These are phyloP conservation scores for Pyronema omphalodes DNA, from an alignment of 495 filamentous ascomycete species.

Conservation along the genomic window DNA sequence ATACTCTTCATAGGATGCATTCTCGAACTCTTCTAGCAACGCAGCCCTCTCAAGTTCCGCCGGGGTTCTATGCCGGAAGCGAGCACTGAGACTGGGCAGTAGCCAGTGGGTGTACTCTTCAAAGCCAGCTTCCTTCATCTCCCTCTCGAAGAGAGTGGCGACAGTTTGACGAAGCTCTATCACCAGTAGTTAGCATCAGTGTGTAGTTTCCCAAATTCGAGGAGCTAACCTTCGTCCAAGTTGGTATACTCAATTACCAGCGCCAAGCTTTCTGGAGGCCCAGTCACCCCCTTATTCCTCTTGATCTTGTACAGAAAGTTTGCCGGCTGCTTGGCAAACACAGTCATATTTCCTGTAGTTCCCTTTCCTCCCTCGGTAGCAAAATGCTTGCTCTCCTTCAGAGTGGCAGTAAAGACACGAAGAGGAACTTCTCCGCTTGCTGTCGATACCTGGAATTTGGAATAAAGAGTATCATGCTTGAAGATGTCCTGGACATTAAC, in stretches of 20 bases:
- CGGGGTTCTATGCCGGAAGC: slow-evolving; percentile 33
- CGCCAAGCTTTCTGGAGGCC: slow-evolving; percentile 35
- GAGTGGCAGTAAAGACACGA: slow-evolving; percentile 47
- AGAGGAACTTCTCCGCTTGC: slow-evolving; percentile 50
- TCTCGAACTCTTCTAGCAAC: slow-evolving; percentile 30
- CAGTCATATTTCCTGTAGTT: slow-evolving; percentile 34
- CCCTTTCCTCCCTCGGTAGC: slow-evolving; percentile 40
- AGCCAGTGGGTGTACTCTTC: slow-evolving; percentile 32
- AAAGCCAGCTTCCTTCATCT: slow-evolving; percentile 28
- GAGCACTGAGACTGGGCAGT: slow-evolving; percentile 31
- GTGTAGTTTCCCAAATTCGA: slow-evolving; percentile 13
- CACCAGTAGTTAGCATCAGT: not conserved
- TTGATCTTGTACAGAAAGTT: slow-evolving; percentile 67
- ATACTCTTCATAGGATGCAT: slow-evolving; percentile 18
- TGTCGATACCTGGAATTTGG: slow-evolving; percentile 72
- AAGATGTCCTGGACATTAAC: slow-evolving; percentile 97
- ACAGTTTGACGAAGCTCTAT: slow-evolving; percentile 36
- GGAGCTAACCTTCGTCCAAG: slow-evolving; percentile 38
- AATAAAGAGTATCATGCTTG: slow-evolving; percentile 64
- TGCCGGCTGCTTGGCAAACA: slow-evolving; percentile 68
- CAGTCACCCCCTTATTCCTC: slow-evolving; percentile 24
- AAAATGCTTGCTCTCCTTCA: slow-evolving; percentile 52
- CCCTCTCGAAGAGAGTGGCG: slow-evolving; percentile 24
- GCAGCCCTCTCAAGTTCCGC: slow-evolving; percentile 42
- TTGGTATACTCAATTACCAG: slow-evolving; percentile 63